Evolutionary conservation across 805 yeast genomes (phyloP).

Genomic region (Ogataea haglerorum): DNA sequence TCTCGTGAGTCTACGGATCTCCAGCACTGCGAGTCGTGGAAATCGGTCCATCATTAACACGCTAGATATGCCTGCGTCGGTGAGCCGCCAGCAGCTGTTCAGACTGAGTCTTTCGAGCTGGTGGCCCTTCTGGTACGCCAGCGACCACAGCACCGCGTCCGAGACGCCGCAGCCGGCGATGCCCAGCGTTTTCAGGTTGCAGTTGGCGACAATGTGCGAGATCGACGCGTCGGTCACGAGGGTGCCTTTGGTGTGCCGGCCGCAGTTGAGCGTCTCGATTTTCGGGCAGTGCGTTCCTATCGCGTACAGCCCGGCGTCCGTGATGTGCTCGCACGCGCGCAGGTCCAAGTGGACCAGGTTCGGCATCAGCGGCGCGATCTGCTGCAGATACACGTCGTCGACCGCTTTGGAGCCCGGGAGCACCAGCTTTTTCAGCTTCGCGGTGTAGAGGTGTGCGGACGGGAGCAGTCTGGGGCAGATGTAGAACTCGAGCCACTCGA

Average conservation of each 20-base stretch:
- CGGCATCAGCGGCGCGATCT: conserved; percentile 54
- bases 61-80: conserved; percentile 30
- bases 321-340: conserved; percentile 76
- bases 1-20: conserved; percentile 59
- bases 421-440: conserved; percentile 43
- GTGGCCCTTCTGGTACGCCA: conserved; percentile 49
- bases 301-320: conserved; percentile 73
- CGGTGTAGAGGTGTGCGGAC: conserved; percentile 40
- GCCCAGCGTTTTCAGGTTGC: conserved; percentile 68
- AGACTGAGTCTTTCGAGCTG: conserved; percentile 64
- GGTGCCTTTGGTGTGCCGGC: conserved; percentile 68
- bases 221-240: conserved; percentile 70
- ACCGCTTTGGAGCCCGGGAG: conserved; percentile 70
- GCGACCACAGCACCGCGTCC: conserved; percentile 77
- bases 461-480: conserved; percentile 77
- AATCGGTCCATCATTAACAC: conserved; percentile 45
- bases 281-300: conserved; percentile 58
- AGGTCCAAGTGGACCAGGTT: conserved; percentile 64
- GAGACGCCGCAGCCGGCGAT: conserved; percentile 83
- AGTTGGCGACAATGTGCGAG: conserved; percentile 51
- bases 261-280: conserved; percentile 66
- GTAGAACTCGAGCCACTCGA: conserved; percentile 74
- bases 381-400: conserved; percentile 54
- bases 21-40: conserved; percentile 66
- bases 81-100: conserved; percentile 57